Evolutionary conservation across 2,329 filamentous ascomycete genomes (phyloP), one percentile per base, ranked within the genome.

Genomic region (Claviceps lovelessii): DNA sequence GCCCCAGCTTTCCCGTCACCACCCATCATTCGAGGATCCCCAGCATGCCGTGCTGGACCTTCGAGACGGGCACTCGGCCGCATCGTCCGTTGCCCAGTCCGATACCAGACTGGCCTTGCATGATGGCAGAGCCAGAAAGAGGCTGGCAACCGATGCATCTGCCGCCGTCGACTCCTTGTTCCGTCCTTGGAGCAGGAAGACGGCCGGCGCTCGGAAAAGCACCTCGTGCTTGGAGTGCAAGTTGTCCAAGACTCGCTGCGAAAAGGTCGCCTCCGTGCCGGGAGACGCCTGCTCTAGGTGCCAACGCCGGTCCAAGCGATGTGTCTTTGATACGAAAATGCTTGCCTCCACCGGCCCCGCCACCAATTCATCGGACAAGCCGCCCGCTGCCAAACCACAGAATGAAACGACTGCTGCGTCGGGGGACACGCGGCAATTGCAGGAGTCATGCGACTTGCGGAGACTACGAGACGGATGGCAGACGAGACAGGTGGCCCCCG

Each of bases 161-260:
- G 46, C 28, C 23, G 44, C 49, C 4, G 31, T 50, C 28, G 49
- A 51, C 41, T 5, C 41, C 11, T 15, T 50, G n/a, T 52, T 52
- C 35, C 49, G 49, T 46, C 49, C 49, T 2, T 51, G 54, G 54
- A 55, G 54, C 49, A 47, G 42, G 17, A 55, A 55, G 48, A 41
- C 28, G 17, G 48, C 48, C 9, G 48, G 48, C 11, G 48, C 49
- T 11, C 49, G 49, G 23, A 45, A 44, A 31, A 55, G 48, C 31
- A 52, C 35, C 1, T 50, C 54, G 15, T 55, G 49, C 13, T 28
- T 35, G 23, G 54, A 55, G 54, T 55, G 54, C 49, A 55, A 52
- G 44, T 19, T 31, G 7, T 52, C 49, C 54, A 55, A 55, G 54
- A 51, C 49, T 37, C 54, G 54, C 13, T 55, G 54, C 17, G 54